Evolutionary conservation across 2,329 filamentous ascomycete genomes (phyloP), one percentile per base, ranked within the genome.

Genomic region (Apiospora sp.): DNA sequence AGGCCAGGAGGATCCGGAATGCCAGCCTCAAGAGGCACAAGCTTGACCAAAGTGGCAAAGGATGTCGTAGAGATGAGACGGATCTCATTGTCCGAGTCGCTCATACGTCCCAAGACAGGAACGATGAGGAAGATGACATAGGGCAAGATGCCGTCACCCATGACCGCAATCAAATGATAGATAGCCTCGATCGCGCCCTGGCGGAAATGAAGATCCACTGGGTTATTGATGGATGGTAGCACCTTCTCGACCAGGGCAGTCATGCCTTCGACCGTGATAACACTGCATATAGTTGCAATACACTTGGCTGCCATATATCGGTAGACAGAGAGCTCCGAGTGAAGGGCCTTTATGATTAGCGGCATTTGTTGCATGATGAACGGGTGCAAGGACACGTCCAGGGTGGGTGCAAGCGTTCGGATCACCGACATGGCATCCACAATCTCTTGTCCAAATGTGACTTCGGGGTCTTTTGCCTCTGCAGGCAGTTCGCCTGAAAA

Each of bases 111-210:
- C 69, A 99, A 88, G 4, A 99, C 96, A 19, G 96, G 96, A 16
- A 98, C 97, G 73, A 99, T 97, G 76, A 99, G 90, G 90, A 99
- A 99, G 78, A 99, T 98, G 75, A 99, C 96, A 79, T 99, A 99
- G 3, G 97, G 96, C 43, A 99, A 84, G 72, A 99, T 99, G 49
- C 91, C 90, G 80, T 98, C 96, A 74, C 97, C 96, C 96, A 99
- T 99, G 70, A 98, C 95, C 73, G 97, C 94, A 75, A 99, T 99
- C 73, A 99, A 86, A 82, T 99, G 96, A 81, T 99, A 99, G 73
- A 99, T 93, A 77, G 92, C 94, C 83, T 99, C 96, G 72, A 97
- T 96, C 7, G 94, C 95, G 75, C 96, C 96, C 84, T 99, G 96
- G 51, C 96, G 92, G 83, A 92, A 93, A 79, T 94, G 92, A 43